Conservation (phyloP, 1,284 basidiomycete species). For the Tilletiaria anomala region DNA sequence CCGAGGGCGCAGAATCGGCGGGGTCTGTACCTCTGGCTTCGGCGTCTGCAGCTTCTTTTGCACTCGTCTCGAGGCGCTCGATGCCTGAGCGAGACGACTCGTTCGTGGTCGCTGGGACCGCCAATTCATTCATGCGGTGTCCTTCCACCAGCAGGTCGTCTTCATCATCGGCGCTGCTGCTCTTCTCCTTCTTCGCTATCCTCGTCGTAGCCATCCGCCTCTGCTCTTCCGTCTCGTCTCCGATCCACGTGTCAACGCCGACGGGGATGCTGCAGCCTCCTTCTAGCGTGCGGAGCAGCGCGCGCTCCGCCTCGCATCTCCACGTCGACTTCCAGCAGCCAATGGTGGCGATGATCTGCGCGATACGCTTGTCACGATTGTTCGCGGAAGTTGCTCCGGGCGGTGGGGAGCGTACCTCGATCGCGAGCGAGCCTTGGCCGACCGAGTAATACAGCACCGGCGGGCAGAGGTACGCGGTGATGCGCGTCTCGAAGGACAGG, state of each 20-base stretch:
- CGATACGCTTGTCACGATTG: conserved; percentile 28
- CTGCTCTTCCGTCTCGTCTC: too few species aligned
- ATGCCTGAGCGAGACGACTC: too few species aligned
- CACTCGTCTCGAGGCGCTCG: too few species aligned
- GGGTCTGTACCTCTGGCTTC: too few species aligned
- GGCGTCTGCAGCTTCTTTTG: too few species aligned
- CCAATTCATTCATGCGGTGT: too few species aligned
- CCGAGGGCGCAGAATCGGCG: too few species aligned
- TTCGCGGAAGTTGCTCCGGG: conserved; percentile 12
- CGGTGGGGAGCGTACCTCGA: conserved; percentile 59
- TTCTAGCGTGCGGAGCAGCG: conserved; percentile 70
- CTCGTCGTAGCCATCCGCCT: too few species aligned
- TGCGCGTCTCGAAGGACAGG: conserved; percentile 55
- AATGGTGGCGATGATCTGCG: conserved; percentile 23
- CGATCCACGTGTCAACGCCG: conserved; percentile 54
- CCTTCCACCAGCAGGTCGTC: too few species aligned
- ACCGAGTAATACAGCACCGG: conserved; percentile 76
- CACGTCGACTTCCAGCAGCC: conserved; percentile 33
- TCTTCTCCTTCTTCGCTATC: too few species aligned
- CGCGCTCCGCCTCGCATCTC: conserved; percentile 51
- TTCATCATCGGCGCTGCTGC: too few species aligned
- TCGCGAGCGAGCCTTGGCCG: conserved; percentile 77
- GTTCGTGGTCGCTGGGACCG: too few species aligned
- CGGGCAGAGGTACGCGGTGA: conserved; percentile 57
- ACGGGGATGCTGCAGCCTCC: conserved; percentile 96